Conservation (phyloP, 148 eudicot species). For the Cornus kousa region DNA sequence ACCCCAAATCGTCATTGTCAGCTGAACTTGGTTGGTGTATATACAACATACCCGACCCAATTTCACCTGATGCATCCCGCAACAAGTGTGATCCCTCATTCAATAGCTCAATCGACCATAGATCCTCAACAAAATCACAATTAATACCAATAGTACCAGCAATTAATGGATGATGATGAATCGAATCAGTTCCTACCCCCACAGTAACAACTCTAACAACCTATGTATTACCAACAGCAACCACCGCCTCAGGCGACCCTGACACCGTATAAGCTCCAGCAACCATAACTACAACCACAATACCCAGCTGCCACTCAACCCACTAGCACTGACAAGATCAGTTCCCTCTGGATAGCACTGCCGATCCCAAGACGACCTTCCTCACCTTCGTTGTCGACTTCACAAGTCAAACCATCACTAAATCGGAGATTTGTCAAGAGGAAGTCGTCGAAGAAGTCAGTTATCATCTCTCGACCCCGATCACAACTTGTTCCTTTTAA, state of each 20-base stretch:
- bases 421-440: no score
- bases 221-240: conserved; percentile 27
- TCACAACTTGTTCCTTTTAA: no score
- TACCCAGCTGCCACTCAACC: conserved; percentile 27
- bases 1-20: no score
- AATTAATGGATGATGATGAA: conserved; percentile 27
- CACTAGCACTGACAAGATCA: conserved; percentile 49
- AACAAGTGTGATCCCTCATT: conserved; percentile 14
- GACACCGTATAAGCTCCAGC: conserved; percentile 11
- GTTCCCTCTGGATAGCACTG: conserved; percentile 72
- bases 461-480: no score
- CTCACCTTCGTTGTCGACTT: no score
- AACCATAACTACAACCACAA: conserved; percentile 11
- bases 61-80: conserved; percentile 42
- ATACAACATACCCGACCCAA: no score
- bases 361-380: no score
- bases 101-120: conserved; percentile 35
- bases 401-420: no score
- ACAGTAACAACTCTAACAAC: conserved; percentile 21
- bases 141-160: conserved; percentile 34
- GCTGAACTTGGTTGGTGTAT: no score
- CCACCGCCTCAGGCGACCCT: conserved; percentile 15
- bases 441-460: no score
- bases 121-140: conserved; percentile 35
- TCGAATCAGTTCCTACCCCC: conserved; percentile 20